Conservation (phyloP, 345 rosid genomes). For the Populus pruinosa region DNA sequence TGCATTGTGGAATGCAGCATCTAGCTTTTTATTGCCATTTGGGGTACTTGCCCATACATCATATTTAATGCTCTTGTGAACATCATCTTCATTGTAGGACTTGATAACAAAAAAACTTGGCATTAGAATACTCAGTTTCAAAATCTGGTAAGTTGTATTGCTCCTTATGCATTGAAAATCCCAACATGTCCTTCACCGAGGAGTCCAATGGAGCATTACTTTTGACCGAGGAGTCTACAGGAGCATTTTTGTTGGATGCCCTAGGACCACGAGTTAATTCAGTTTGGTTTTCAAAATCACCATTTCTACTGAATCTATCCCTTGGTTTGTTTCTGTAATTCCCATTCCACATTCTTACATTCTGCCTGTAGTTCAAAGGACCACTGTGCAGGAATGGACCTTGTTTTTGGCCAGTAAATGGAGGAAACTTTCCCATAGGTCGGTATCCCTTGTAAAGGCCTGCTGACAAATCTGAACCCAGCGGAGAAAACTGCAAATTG, state of each 20-base stretch:
- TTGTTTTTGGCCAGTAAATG: conserved; percentile 38
- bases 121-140: conserved; percentile 45
- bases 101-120: conserved; percentile 69
- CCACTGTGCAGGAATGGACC: conserved; percentile 29
- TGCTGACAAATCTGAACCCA: conserved; percentile 33
- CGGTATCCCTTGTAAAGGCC: conserved; percentile 42
- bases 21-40: conserved; percentile 68
- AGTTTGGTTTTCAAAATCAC: conserved; percentile 39
- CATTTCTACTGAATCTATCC: conserved; percentile 30
- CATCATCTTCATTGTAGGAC: conserved; percentile 76
- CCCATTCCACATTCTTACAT: conserved; percentile 44
- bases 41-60: conserved; percentile 75
- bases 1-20: conserved; percentile 56
- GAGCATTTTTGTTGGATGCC: conserved; percentile 32
- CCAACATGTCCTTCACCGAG: conserved; percentile 35
- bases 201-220: not conserved
- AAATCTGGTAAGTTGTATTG: conserved; percentile 57
- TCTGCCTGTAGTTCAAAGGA: conserved; percentile 34
- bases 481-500: conserved; percentile 32
- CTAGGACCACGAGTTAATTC: conserved; percentile 76
- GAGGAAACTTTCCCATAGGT: conserved; percentile 33
- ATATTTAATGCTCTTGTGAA: conserved; percentile 72
- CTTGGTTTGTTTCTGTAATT: conserved; percentile 34
- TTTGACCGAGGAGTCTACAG: conserved; percentile 34
- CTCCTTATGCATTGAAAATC: conserved; percentile 33